phyloP scores from a whole-genome alignment of 768 basidiomycete genomes.

The Neoboletus magnificus region DNA sequence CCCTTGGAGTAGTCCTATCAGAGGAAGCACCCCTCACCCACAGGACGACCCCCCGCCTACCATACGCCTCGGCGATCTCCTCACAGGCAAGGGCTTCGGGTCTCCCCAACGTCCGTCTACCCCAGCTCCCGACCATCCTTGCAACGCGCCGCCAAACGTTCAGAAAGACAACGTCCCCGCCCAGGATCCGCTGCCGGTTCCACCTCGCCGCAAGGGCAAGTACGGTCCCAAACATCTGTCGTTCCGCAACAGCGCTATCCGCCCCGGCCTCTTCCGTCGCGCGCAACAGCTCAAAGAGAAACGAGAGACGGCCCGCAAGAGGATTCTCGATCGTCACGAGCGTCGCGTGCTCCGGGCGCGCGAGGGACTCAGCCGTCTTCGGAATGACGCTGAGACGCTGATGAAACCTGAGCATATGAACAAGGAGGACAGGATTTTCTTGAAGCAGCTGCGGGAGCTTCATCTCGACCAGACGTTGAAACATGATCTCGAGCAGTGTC shows the following conservation, averaged over 20 bases:
- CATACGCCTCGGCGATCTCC: neutral
- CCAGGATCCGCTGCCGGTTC: neutral
- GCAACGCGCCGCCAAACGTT: neutral
- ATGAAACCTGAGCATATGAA: slow-evolving; percentile 18
- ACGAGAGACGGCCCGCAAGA: slow-evolving; percentile 3
- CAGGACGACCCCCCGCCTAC: slow-evolving; percentile 12
- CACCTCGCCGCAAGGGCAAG: slow-evolving; percentile 10
- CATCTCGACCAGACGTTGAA: slow-evolving; percentile 9
- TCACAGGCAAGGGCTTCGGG: neutral
- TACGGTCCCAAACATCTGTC: slow-evolving; percentile 19
- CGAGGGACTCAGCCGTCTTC: slow-evolving; percentile 6
- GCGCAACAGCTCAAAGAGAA: slow-evolving; percentile 5
- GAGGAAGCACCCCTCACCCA: neutral
- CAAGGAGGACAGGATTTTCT: slow-evolving; percentile 23
- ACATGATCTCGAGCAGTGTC: slow-evolving; percentile 19
- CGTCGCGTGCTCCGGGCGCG: neutral
- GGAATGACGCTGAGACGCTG: slow-evolving; percentile 11
- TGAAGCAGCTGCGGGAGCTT: slow-evolving; percentile 21
- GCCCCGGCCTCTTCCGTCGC: neutral
- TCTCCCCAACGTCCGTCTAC: neutral
- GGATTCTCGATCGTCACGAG: neutral
- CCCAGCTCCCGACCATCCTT: neutral
- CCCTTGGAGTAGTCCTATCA: slow-evolving; percentile 18
- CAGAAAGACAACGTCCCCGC: neutral
- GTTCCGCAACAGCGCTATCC: neutral